These are phyloP conservation scores for Komagataella kurtzmanii DNA, from an alignment of 805 yeast genomes.

Conservation along the genomic window DNA sequence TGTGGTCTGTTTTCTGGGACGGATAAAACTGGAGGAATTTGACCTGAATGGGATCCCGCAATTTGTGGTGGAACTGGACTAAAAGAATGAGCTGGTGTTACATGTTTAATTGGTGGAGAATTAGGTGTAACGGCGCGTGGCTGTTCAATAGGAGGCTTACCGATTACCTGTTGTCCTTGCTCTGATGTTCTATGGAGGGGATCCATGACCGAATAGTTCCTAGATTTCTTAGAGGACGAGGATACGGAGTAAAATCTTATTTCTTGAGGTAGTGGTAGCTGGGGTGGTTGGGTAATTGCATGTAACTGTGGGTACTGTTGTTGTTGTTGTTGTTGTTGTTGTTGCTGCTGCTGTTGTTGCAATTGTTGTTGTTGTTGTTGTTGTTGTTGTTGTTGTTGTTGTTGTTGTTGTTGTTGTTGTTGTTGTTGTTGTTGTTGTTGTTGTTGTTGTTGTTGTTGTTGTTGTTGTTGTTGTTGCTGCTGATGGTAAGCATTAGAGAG, in stretches of 20 bases:
- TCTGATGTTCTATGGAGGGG: slow-evolving; percentile 11
- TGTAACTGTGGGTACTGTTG: slow-evolving; percentile 3
- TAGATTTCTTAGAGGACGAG: slow-evolving; percentile 10
- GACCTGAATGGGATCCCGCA: not conserved
- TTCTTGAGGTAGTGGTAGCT: slow-evolving; percentile 7
- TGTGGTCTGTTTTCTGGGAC: not conserved
- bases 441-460: slow-evolving; percentile 2
- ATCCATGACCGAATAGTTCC: slow-evolving; percentile 27
- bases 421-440: slow-evolving; percentile 3
- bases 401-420: slow-evolving; percentile 4
- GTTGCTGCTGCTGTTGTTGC: slow-evolving; percentile 6
- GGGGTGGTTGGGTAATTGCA: slow-evolving; percentile 3
- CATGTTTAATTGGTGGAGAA: not conserved
- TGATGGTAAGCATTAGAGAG: not conserved
- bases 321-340: slow-evolving; percentile 2
- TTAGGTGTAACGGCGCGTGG: not conserved
- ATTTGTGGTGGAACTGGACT: slow-evolving; percentile 1
- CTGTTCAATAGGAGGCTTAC: not conserved
- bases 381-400: slow-evolving; percentile 3
- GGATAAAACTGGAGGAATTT: not conserved
- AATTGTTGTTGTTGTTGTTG: slow-evolving; percentile 3
- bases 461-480: slow-evolving; percentile 4
- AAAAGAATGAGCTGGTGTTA: not conserved
- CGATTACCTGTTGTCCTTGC: not conserved
- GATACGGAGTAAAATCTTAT: slow-evolving; percentile 12